phyloP scores from a whole-genome alignment of 257 asterid species.

The Solanum tarijense region DNA sequence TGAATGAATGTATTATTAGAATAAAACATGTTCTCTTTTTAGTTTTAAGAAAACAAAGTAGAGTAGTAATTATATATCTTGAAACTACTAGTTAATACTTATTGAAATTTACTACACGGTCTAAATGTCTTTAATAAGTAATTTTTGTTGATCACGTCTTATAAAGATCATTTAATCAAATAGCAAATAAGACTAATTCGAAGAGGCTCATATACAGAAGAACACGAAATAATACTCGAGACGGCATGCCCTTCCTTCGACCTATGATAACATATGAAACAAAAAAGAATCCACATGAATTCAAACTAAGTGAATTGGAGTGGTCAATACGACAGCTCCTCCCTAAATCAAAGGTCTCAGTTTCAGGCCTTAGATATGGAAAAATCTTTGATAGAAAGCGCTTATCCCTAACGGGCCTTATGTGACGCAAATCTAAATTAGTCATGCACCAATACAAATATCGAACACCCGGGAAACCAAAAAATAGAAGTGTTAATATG shows the following conservation, averaged over 20 bases:
- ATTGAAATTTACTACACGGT: no score
- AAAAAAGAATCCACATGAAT: neutral
- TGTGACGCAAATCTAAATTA: accelerated
- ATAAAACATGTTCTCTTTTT: no score
- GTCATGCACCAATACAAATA: accelerated
- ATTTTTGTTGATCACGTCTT: no score
- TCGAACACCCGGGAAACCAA: neutral
- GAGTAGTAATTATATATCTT: no score
- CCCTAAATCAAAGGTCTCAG: neutral
- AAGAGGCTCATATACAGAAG: neutral
- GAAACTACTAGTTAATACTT: no score
- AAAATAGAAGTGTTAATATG: neutral
- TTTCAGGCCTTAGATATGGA: neutral
- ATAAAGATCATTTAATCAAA: neutral
- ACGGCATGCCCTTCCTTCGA: neutral
- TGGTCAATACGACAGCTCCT: neutral
- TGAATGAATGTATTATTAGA: no score
- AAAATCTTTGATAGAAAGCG: neutral
- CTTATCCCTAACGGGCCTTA: neutral
- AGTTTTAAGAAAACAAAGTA: no score
- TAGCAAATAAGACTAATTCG: neutral
- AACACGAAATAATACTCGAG: neutral
- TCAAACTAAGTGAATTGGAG: neutral
- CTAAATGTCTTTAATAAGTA: no score
- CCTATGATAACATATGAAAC: neutral